Conservation (phyloP, 371 early-diverging fungal genomes). For the Chytridiales sp. region DNA sequence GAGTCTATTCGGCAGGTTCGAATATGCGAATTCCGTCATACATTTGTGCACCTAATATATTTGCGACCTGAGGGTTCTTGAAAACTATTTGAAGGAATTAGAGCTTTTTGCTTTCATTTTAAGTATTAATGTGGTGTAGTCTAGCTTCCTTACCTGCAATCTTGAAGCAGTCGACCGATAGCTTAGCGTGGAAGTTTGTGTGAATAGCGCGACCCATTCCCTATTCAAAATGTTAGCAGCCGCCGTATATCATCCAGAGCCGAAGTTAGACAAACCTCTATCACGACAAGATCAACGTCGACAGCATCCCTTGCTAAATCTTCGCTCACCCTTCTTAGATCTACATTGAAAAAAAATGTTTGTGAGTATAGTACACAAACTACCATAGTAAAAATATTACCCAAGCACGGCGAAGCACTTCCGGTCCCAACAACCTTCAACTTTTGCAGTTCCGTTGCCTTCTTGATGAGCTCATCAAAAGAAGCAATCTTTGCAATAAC, state of each 20-base stretch:
- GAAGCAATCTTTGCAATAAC: constrained; percentile 41
- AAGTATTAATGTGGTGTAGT: neutral
- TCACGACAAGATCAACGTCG: constrained; percentile 63
- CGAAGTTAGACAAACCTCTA: constrained; percentile 46
- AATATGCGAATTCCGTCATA: constrained; percentile 60
- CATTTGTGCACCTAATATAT: constrained; percentile 59
- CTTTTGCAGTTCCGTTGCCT: constrained; percentile 24
- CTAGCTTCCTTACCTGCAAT: constrained; percentile 50
- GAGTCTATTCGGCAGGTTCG: constrained; percentile 23
- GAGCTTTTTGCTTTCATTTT: neutral
- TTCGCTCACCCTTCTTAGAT: constrained; percentile 58
- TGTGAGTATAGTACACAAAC: neutral
- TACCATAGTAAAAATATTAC: neutral
- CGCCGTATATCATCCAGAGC: neutral
- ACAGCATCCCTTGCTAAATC: constrained; percentile 46
- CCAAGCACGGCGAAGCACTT: constrained; percentile 63
- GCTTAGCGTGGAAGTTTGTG: constrained; percentile 64
- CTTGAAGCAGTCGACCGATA: constrained; percentile 65
- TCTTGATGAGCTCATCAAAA: constrained; percentile 43
- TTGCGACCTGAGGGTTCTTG: constrained; percentile 67
- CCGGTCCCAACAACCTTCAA: constrained; percentile 62
- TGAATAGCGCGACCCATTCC: constrained; percentile 70
- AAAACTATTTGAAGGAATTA: constrained; percentile 46
- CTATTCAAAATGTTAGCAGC: constrained; percentile 12
- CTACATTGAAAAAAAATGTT: constrained; percentile 20